Conservation (phyloP, 2,329 filamentous ascomycete genomes). For the Colletotrichum nymphaeae region DNA sequence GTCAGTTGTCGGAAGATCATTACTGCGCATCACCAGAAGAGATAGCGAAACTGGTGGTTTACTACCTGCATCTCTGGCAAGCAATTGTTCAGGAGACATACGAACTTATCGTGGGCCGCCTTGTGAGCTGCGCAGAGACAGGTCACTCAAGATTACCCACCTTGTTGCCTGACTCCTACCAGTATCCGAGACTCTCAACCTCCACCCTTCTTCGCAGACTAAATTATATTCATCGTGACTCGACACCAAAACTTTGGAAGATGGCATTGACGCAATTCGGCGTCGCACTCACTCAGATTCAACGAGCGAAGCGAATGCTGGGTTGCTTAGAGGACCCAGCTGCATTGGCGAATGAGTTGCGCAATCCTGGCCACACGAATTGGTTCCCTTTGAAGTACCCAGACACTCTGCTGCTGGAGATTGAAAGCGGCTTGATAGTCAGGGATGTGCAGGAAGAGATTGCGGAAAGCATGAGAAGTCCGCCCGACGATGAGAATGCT, state of each 20-base stretch:
- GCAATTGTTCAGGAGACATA: neutral
- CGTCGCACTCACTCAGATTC: conserved; percentile 50
- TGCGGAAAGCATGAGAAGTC: conserved; percentile 64
- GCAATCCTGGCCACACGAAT: conserved; percentile 64
- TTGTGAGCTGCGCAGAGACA: neutral
- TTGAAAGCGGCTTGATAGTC: conserved; percentile 72
- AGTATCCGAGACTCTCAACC: neutral
- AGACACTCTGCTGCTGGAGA: conserved; percentile 72
- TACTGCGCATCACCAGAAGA: neutral
- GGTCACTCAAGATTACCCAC: too few relatives aligned
- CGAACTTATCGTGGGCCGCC: neutral
- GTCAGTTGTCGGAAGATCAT: neutral
- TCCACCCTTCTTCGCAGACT: neutral
- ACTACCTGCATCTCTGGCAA: neutral
- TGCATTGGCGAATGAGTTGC: conserved; percentile 54
- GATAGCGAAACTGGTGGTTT: neutral
- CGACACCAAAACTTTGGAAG: conserved; percentile 48
- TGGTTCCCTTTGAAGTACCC: conserved; percentile 66
- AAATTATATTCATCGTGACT: conserved; percentile 37
- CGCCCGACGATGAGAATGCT: conserved; percentile 53
- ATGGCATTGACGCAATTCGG: conserved; percentile 52
- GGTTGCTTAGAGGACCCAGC: neutral
- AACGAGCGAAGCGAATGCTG: conserved; percentile 56
- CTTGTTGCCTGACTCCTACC: neutral
- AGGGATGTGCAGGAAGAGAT: conserved; percentile 69